Percentiles rank a stretch among this genome's conserved stretches.
Conservation (phyloP, 2,329 filamentous ascomycete species). For the Microthyrium microscopicum region DNA sequence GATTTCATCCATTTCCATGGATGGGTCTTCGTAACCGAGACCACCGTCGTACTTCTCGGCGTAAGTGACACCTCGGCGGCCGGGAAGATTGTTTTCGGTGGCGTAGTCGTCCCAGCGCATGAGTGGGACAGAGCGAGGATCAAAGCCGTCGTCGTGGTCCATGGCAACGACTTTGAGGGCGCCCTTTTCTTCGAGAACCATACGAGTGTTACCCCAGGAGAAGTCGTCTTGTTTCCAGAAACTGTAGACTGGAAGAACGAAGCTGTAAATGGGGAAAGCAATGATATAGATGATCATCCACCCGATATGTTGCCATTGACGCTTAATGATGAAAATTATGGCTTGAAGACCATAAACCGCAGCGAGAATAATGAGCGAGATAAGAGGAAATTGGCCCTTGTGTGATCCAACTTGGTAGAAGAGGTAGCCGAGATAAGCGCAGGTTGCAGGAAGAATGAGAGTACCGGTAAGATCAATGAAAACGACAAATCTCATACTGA, state of each 20-base stretch:
- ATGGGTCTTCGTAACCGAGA: conserved; percentile 48
- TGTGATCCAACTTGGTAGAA: conserved; percentile 60
- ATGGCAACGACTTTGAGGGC: conserved; percentile 79
- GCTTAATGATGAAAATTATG: conserved; percentile 87
- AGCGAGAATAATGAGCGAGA: conserved; percentile 78
- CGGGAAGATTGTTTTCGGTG: conserved; percentile 67
- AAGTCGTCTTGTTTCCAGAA: conserved; percentile 99
- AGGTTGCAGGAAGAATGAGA: conserved; percentile 78
- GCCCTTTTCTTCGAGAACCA: conserved; percentile 89
- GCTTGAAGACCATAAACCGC: conserved; percentile 92
- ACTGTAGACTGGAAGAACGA: conserved; percentile 82
- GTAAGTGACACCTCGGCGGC: conserved; percentile 54
- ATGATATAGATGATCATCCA: conserved; percentile 99
- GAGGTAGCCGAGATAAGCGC: conserved; percentile 71
- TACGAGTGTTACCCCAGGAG: conserved; percentile 94
- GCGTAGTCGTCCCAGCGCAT: conserved; percentile 98
- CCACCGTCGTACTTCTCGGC: conserved; percentile 37
- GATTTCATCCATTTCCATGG: conserved; percentile 97
- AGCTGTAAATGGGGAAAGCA: conserved; percentile 89
- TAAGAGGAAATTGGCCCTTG: conserved; percentile 61
- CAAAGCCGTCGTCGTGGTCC: conserved; percentile 66
- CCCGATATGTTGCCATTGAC: conserved; percentile 95
- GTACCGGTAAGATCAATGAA: conserved; percentile 90
- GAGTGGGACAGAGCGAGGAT: conserved; percentile 81
- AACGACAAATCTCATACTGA: conserved; percentile 94